Evolutionary conservation across 1,284 basidiomycete genomes (phyloP).

Genomic region (Meira miltonrushii): DNA sequence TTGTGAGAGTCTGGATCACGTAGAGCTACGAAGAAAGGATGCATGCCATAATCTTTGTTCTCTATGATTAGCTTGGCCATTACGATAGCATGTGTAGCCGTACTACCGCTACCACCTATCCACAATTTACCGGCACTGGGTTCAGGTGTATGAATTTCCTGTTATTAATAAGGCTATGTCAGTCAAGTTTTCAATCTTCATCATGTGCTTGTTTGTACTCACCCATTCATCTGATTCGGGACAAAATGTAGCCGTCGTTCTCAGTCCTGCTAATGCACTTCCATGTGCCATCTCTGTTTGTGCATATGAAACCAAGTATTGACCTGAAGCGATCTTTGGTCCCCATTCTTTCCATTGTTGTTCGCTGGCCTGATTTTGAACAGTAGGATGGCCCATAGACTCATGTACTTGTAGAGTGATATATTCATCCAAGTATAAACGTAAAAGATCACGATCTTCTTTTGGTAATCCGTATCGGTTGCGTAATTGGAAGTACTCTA

Average conservation of each 20-base stretch:
- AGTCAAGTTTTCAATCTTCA: neutral
- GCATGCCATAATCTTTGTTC: conserved; percentile 33
- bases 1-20: conserved; percentile 31
- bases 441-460: conserved; percentile 33
- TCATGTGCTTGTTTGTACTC: conserved; percentile 16
- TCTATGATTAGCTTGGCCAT: conserved; percentile 37
- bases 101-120: conserved; percentile 33
- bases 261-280: conserved; percentile 32
- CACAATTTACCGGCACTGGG: conserved; percentile 33
- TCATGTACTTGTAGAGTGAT: conserved; percentile 38
- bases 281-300: conserved; percentile 42
- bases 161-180: neutral
- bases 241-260: conserved; percentile 33
- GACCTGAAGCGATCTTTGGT: conserved; percentile 22
- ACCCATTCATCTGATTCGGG: conserved; percentile 23
- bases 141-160: conserved; percentile 28
- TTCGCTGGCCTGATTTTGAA: conserved; percentile 19
- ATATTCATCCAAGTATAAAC: conserved; percentile 37
- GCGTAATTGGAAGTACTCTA: conserved; percentile 35
- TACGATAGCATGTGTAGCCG: conserved; percentile 36
- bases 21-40: conserved; percentile 39
- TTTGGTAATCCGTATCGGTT: conserved; percentile 33
- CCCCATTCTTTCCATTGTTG: conserved; percentile 38
- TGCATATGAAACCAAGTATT: conserved; percentile 38
- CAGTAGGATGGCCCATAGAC: conserved; percentile 34